Evolutionary conservation across 177 flowering plant genomes (phyloP).

Genomic region (Telopea speciosissima): DNA sequence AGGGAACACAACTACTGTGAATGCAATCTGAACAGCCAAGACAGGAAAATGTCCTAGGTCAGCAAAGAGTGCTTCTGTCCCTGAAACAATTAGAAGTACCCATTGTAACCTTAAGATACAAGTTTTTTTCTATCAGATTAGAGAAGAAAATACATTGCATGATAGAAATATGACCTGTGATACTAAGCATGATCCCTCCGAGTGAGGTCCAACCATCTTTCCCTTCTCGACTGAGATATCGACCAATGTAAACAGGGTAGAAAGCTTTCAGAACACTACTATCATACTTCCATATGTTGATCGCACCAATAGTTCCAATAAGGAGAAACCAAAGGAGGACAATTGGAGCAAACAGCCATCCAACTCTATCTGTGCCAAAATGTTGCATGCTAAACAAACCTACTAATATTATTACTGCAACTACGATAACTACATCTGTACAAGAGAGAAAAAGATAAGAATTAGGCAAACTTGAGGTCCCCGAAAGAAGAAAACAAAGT

Average conservation of each 20-base stretch:
- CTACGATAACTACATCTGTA: slow-evolving; percentile 70
- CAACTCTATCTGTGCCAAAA: slow-evolving; percentile 82
- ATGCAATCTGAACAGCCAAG: slow-evolving; percentile 76
- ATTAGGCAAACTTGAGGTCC: slow-evolving; percentile 2
- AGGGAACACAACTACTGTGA: slow-evolving; percentile 79
- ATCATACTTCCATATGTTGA: slow-evolving; percentile 75
- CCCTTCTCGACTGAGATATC: slow-evolving; percentile 58
- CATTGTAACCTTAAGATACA: slow-evolving; percentile 1
- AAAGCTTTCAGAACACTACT: slow-evolving; percentile 65
- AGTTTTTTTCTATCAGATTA: background rate
- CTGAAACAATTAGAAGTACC: slow-evolving; percentile 29
- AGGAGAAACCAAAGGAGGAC: slow-evolving; percentile 86
- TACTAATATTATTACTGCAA: slow-evolving; percentile 60
- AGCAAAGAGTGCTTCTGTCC: slow-evolving; percentile 94
- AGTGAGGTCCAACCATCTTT: slow-evolving; percentile 59
- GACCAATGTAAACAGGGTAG: slow-evolving; percentile 69
- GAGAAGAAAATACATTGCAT: background rate
- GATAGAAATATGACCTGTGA: slow-evolving; percentile 51
- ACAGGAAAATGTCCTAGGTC: slow-evolving; percentile 86
- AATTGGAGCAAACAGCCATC: slow-evolving; percentile 90
- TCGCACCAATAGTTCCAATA: slow-evolving; percentile 80
- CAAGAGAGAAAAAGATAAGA: slow-evolving; percentile 9
- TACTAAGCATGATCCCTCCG: slow-evolving; percentile 88
- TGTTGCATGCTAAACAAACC: slow-evolving; percentile 92
- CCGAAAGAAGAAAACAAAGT: background rate